Percentiles rank a stretch among this genome's conserved stretches.
Evolutionary conservation across 2,329 filamentous ascomycete species (phyloP).

Genomic region (Fusarium oxysporum): DNA sequence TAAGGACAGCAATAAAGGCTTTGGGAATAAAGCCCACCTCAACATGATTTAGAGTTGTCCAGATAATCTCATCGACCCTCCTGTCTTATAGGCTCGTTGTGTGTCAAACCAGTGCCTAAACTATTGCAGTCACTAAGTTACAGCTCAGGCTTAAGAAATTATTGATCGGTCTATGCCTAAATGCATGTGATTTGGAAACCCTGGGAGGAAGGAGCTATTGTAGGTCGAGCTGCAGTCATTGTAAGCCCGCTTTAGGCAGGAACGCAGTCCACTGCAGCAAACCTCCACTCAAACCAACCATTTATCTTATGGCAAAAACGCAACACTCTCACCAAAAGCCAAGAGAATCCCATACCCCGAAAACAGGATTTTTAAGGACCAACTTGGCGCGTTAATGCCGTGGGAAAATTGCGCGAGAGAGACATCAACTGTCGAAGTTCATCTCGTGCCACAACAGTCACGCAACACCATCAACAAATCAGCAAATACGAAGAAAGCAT

Average conservation of each 20-base stretch:
- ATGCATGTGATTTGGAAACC: not conserved
- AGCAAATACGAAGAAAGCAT: not conserved
- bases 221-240: not conserved
- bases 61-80: not conserved
- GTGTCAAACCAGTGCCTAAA: not conserved
- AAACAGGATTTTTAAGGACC: not conserved
- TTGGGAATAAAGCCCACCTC: not conserved
- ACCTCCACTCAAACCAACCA: not conserved
- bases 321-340: not conserved
- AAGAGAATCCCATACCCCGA: not conserved
- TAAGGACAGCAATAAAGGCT: not conserved
- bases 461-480: conserved; percentile 19
- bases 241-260: not conserved
- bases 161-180: not conserved
- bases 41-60: not conserved
- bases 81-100: not conserved
- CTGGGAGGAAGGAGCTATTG: not conserved
- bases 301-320: not conserved
- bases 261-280: not conserved
- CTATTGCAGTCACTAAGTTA: not conserved
- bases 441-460: conserved; percentile 9
- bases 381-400: not conserved
- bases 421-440: not conserved
- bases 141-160: not conserved
- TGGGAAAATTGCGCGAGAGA: not conserved